Evolutionary conservation across 768 basidiomycete genomes (phyloP).

Genomic region (Tricholoma hemisulphureum): DNA sequence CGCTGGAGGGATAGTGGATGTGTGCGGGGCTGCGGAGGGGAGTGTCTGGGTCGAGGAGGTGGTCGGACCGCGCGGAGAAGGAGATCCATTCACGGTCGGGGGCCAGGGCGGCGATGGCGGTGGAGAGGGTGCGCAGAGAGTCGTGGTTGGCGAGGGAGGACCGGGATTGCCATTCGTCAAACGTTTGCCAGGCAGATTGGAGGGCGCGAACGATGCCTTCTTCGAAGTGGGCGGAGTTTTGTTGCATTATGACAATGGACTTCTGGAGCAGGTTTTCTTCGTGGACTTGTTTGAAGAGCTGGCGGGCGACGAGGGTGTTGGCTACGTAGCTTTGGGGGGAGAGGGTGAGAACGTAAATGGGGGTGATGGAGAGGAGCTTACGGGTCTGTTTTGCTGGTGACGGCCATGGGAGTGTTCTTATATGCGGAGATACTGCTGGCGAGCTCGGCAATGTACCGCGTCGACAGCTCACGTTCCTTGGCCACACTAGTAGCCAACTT

Average conservation of each 20-base stretch:
- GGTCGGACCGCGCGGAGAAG: constrained; percentile 90
- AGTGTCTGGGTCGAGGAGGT: constrained; percentile 95
- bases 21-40: constrained; percentile 77
- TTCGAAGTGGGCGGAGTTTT: constrained; percentile 95
- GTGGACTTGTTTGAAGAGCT: constrained; percentile 88
- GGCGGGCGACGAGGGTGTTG: constrained; percentile 70
- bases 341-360: too few species aligned
- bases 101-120: constrained; percentile 73
- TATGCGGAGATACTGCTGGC: constrained; percentile 83
- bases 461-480: constrained; percentile 87
- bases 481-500: constrained; percentile 90
- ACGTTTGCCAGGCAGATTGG: constrained; percentile 97
- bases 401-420: constrained; percentile 91
- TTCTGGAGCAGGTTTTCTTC: constrained; percentile 99
- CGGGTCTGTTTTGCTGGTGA: constrained; percentile 80
- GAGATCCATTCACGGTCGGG: constrained; percentile 95
- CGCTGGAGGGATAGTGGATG: constrained; percentile 86
- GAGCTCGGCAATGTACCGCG: constrained; percentile 83
- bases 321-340: constrained; percentile 55
- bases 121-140: constrained; percentile 68
- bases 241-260: constrained; percentile 96
- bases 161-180: constrained; percentile 90
- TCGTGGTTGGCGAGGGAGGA: constrained; percentile 72
- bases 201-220: constrained; percentile 93
- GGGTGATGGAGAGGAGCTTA: constrained; percentile 55